Percentiles rank a stretch among this genome's conserved stretches.
Evolutionary conservation across 2,329 filamentous ascomycete genomes (phyloP).

Genomic region (Calonectria pteridis): DNA sequence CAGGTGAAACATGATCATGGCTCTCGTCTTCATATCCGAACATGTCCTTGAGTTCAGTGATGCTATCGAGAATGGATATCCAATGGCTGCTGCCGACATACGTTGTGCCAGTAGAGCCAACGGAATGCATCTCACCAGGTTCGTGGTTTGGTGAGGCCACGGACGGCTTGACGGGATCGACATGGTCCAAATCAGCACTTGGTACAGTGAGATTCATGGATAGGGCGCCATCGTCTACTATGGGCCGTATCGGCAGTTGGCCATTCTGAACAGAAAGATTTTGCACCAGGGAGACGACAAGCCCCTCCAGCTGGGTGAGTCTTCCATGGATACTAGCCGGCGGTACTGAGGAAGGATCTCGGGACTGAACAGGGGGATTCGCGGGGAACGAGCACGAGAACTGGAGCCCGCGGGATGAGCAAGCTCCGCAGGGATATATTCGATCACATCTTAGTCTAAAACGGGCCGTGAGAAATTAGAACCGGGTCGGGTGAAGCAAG

Average conservation of each 20-base stretch:
- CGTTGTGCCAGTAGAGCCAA: not conserved
- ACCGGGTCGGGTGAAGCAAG: not conserved
- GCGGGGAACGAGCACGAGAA: not conserved
- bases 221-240: too few species aligned
- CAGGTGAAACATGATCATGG: not conserved
- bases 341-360: not conserved
- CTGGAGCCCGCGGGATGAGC: not conserved
- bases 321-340: not conserved
- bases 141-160: not conserved
- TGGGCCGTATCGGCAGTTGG: not conserved
- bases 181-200: not conserved
- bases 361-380: not conserved
- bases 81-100: not conserved
- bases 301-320: not conserved
- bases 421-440: not conserved
- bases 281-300: conserved; percentile 1
- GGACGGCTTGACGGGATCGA: not conserved
- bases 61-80: not conserved
- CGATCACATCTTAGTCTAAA: conserved; percentile 4
- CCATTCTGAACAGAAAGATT: not conserved
- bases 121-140: not conserved
- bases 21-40: not conserved
- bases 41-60: not conserved
- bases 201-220: not conserved
- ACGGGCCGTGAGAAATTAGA: not conserved